Conservation (phyloP, 148 eudicot genomes). For the Camellia sinensis region DNA sequence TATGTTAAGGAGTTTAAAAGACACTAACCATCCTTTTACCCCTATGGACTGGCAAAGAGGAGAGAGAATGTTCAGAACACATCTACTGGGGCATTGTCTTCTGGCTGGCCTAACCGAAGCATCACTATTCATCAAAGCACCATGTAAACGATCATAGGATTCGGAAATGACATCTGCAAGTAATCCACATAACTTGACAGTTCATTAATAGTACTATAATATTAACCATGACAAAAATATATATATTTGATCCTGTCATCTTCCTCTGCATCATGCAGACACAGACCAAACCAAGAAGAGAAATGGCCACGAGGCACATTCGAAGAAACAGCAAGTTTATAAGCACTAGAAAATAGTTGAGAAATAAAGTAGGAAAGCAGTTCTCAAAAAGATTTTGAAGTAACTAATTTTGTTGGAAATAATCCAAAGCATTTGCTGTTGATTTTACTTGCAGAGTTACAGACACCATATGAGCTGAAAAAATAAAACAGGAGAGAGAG, state of each 20-base stretch:
- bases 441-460: background rate
- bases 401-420: background rate
- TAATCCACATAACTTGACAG: background rate
- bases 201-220: background rate
- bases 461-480: background rate
- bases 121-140: background rate
- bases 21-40: background rate
- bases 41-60: background rate
- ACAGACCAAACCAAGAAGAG: background rate
- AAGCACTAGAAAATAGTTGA: background rate
- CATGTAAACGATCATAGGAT: constrained; percentile 31
- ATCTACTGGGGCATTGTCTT: background rate
- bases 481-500: background rate
- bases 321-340: background rate
- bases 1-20: background rate
- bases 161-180: constrained; percentile 69
- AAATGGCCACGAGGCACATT: background rate
- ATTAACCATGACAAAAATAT: background rate
- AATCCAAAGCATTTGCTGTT: background rate
- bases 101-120: background rate
- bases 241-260: background rate
- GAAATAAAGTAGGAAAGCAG: background rate
- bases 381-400: no score
- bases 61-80: background rate
- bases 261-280: background rate